These are phyloP conservation scores for Ceratorhiza oryzae-sativae DNA, from an alignment of 1,284 basidiomycete genomes.

Conservation along the genomic window DNA sequence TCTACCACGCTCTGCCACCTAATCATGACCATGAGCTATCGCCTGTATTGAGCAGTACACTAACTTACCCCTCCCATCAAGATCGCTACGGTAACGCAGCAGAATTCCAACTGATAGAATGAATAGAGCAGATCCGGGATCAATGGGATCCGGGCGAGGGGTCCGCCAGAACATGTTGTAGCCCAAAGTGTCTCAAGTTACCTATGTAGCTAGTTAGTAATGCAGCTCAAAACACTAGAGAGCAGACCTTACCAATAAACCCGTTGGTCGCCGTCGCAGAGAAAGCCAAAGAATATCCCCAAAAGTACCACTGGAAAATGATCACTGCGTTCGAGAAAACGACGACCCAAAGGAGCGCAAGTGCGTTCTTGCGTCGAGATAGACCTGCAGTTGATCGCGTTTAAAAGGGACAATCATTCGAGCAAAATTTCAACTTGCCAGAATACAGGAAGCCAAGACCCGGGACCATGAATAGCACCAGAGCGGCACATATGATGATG, in stretches of 20 bases:
- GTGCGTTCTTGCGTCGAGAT: slow-evolving; percentile 59
- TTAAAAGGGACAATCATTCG: slow-evolving; percentile 57
- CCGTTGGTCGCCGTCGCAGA: slow-evolving; percentile 76
- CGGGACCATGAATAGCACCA: slow-evolving; percentile 75
- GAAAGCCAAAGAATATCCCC: slow-evolving; percentile 86
- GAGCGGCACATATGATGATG: slow-evolving; percentile 77
- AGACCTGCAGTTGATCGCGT: slow-evolving; percentile 54
- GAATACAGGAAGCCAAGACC: slow-evolving; percentile 88
- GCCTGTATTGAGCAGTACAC: slow-evolving; percentile 51
- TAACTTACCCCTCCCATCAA: slow-evolving; percentile 66
- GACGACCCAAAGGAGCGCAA: slow-evolving; percentile 74
- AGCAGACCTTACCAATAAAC: slow-evolving; percentile 70
- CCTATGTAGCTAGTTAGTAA: slow-evolving; percentile 46
- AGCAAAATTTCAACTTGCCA: slow-evolving; percentile 64
- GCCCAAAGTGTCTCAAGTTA: slow-evolving; percentile 63
- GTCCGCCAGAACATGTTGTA: slow-evolving; percentile 73
- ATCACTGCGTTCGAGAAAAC: slow-evolving; percentile 76
- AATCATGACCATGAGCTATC: slow-evolving; percentile 55
- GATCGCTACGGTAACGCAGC: slow-evolving; percentile 77
- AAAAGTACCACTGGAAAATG: slow-evolving; percentile 90
- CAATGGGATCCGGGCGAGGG: slow-evolving; percentile 79
- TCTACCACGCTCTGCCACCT: slow-evolving; percentile 86
- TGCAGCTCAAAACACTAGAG: background rate
- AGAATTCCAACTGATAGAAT: slow-evolving; percentile 91
- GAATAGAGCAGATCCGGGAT: slow-evolving; percentile 79